These are phyloP conservation scores for Teratosphaeriaceae sp. DNA, from an alignment of 2,329 filamentous ascomycete species.

Conservation along the genomic window DNA sequence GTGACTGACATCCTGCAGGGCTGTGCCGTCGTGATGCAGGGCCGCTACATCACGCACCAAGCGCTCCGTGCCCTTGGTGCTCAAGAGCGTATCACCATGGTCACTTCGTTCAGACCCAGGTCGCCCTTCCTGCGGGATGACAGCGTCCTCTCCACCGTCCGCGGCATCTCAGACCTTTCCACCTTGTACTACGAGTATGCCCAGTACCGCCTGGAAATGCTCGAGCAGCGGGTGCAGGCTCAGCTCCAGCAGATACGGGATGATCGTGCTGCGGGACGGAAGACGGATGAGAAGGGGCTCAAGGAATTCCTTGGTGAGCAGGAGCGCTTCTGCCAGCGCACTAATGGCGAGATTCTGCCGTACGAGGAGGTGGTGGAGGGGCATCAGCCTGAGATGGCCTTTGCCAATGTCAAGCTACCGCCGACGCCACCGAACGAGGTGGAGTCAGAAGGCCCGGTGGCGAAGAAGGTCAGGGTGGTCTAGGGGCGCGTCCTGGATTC, in stretches of 20 bases:
- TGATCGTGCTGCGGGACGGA: conserved; percentile 23
- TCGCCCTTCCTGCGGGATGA: conserved; percentile 51
- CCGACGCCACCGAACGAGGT: conserved; percentile 1
- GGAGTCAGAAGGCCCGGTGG: background rate
- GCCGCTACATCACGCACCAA: conserved; percentile 59
- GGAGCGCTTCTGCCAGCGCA: conserved; percentile 28
- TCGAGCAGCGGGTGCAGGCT: conserved; percentile 51
- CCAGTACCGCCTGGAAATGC: conserved; percentile 57
- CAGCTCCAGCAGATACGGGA: conserved; percentile 41
- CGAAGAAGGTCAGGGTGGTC: conserved; percentile 4
- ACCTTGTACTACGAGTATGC: conserved; percentile 56
- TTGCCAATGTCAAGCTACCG: conserved; percentile 10
- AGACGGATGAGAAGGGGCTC: conserved; percentile 27
- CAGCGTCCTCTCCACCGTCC: conserved; percentile 53
- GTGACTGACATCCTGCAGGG: conserved; percentile 37
- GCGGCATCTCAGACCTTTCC: conserved; percentile 50
- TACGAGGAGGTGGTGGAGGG: conserved; percentile 12
- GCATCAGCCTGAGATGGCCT: conserved; percentile 11
- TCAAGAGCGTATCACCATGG: conserved; percentile 58
- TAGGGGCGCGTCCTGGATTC: too few relatives aligned
- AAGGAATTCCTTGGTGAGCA: conserved; percentile 32
- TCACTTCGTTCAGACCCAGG: conserved; percentile 59
- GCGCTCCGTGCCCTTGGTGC: conserved; percentile 53
- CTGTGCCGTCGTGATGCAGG: conserved; percentile 59
- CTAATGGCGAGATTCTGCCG: conserved; percentile 25